Conservation (phyloP, 169 alveolate species). For the Pseudocohnilembus persalinus region DNA sequence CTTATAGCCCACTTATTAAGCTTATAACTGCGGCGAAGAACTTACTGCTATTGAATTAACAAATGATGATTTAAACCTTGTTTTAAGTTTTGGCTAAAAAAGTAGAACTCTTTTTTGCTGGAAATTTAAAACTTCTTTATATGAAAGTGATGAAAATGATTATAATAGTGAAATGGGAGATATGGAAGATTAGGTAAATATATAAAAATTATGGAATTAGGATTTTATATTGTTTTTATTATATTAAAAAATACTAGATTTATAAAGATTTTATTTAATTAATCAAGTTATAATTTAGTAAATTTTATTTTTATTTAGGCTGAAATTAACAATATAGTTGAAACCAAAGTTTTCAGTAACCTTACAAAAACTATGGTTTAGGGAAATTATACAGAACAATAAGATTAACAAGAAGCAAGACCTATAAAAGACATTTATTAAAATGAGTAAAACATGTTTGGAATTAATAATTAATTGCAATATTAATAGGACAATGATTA, state of each 20-base stretch:
- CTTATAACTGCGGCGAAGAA: conserved; percentile 22
- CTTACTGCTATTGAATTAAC: neutral
- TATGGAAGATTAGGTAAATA: neutral
- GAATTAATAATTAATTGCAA: too few species aligned
- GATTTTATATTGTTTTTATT: too few species aligned
- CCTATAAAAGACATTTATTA: neutral
- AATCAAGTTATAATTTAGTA: too few species aligned
- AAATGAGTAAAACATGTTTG: neutral
- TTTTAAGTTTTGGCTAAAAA: conserved; percentile 3
- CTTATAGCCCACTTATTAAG: neutral
- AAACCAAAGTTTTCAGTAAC: neutral
- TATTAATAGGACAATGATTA: neutral
- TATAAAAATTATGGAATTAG: too few species aligned
- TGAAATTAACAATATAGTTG: neutral
- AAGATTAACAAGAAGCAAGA: neutral
- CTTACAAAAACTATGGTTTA: neutral
- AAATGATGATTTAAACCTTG: conserved; percentile 25
- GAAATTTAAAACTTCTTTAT: neutral
- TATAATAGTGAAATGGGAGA: neutral
- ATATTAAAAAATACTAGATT: too few species aligned
- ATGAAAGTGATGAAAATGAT: conserved; percentile 11
- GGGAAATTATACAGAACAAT: neutral
- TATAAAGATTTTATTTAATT: neutral
- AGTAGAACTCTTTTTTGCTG: conserved; percentile 18
- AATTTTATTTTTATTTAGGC: too few species aligned